phyloP scores from a whole-genome alignment of 306 rosid species.

The Morella rubra region DNA sequence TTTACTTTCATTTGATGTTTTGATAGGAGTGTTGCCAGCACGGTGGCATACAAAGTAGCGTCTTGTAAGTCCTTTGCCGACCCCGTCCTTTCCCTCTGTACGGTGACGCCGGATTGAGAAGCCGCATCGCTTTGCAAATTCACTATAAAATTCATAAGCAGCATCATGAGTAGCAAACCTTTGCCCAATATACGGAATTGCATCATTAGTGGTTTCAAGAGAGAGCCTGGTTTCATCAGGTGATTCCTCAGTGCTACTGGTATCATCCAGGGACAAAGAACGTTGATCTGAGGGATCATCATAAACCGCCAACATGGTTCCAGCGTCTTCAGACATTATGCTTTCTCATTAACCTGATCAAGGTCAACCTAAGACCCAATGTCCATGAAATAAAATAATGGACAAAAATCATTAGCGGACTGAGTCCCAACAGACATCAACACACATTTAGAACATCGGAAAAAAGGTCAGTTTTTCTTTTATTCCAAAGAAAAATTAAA shows the following conservation, averaged over 20 bases:
- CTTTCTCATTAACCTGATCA: constrained; percentile 24
- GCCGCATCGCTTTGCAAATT: constrained; percentile 81
- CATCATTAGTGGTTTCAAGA: constrained; percentile 56
- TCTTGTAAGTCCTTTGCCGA: constrained; percentile 91
- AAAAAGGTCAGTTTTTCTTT: background rate
- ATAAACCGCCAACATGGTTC: constrained; percentile 65
- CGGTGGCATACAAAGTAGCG: constrained; percentile 97
- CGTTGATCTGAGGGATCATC: constrained; percentile 89
- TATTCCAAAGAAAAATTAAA: background rate
- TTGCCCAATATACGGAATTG: constrained; percentile 81
- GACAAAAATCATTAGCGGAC: constrained; percentile 11
- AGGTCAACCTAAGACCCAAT: constrained; percentile 17
- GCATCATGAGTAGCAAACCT: constrained; percentile 86
- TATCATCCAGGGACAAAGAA: constrained; percentile 70
- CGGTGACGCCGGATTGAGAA: constrained; percentile 94
- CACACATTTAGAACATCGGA: background rate
- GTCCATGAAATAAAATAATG: background rate
- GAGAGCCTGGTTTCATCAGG: constrained; percentile 71
- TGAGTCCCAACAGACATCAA: background rate
- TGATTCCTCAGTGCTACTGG: constrained; percentile 91
- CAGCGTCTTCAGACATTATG: constrained; percentile 77
- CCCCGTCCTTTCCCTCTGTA: constrained; percentile 94
- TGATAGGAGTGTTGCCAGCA: constrained; percentile 90
- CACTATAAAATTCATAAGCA: constrained; percentile 84
- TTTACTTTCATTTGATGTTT: constrained; percentile 64